Evolutionary conservation across 371 early-diverging fungal species (phyloP).

Genomic region (Rhizopus arrhizus): DNA sequence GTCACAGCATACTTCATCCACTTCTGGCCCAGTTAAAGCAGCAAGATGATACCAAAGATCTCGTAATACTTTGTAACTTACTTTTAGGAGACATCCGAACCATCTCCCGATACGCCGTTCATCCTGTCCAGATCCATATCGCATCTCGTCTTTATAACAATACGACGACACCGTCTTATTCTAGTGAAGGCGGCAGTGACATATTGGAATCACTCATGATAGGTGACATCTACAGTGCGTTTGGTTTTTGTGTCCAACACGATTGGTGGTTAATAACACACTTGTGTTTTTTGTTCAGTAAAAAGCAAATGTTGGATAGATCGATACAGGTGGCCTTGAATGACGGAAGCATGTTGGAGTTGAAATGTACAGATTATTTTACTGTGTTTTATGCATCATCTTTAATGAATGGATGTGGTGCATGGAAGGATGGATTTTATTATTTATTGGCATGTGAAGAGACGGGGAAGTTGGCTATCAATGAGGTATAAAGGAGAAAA

Average conservation of each 20-base stretch:
- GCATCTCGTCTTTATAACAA: background rate
- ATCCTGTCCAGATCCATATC: background rate
- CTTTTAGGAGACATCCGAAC: background rate
- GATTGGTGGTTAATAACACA: conserved; percentile 27
- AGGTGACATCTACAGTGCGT: conserved; percentile 5
- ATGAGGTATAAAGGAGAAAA: conserved; percentile 5
- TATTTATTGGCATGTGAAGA: conserved; percentile 19
- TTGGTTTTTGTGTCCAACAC: conserved; percentile 5
- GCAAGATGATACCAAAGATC: no score
- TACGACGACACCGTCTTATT: background rate
- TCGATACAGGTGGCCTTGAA: background rate
- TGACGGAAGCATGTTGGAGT: background rate
- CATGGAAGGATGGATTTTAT: conserved; percentile 8
- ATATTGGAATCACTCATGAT: conserved; percentile 1
- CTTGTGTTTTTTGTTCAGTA: conserved; percentile 13
- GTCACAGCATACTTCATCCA: no score
- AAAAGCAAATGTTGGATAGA: conserved; percentile 1
- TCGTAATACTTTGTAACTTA: background rate
- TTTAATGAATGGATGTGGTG: conserved; percentile 6
- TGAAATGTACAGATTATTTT: conserved; percentile 10
- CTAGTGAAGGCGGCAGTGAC: background rate
- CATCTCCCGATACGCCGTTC: background rate
- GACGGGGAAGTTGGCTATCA: conserved; percentile 9
- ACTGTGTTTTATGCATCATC: conserved; percentile 12
- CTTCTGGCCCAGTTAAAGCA: no score